phyloP scores from a whole-genome alignment of 2,329 filamentous ascomycete genomes.

The Aspergillus pseudotamarii region DNA sequence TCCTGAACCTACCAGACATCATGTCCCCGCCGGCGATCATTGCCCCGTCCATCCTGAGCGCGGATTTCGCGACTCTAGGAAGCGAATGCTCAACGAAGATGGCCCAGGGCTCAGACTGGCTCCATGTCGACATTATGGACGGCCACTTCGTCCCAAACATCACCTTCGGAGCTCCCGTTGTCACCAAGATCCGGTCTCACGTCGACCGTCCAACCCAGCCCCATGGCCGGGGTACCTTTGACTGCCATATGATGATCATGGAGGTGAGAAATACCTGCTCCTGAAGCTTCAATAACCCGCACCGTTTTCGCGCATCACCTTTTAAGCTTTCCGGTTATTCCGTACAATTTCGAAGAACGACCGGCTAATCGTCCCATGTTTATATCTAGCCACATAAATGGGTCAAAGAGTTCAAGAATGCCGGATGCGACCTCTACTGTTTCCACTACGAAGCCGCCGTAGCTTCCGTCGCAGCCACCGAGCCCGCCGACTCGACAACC shows the following conservation, averaged over 20 bases:
- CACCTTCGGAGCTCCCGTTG: conserved; percentile 92
- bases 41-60: conserved; percentile 95
- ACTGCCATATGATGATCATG: conserved; percentile 99
- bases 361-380: conserved; percentile 9
- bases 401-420: conserved; percentile 92
- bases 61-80: conserved; percentile 89
- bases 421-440: conserved; percentile 97
- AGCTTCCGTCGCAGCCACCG: conserved; percentile 77
- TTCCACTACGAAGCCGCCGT: conserved; percentile 98
- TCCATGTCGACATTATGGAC: conserved; percentile 97
- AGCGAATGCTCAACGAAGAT: conserved; percentile 86
- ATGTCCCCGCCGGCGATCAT: conserved; percentile 95
- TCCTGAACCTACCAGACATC: conserved; percentile 23
- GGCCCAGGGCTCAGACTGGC: conserved; percentile 82
- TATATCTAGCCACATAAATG: conserved; percentile 85
- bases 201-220: conserved; percentile 73
- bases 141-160: conserved; percentile 99
- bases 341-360: background rate
- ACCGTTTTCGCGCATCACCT: background rate
- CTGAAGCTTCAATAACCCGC: background rate
- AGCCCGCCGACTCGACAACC: conserved; percentile 69
- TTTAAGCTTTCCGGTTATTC: conserved; percentile 2
- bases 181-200: conserved; percentile 87
- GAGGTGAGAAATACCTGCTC: conserved; percentile 63
- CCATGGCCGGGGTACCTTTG: conserved; percentile 86